phyloP scores from a whole-genome alignment of 768 basidiomycete species.

The Pulveroboletus sp. region DNA sequence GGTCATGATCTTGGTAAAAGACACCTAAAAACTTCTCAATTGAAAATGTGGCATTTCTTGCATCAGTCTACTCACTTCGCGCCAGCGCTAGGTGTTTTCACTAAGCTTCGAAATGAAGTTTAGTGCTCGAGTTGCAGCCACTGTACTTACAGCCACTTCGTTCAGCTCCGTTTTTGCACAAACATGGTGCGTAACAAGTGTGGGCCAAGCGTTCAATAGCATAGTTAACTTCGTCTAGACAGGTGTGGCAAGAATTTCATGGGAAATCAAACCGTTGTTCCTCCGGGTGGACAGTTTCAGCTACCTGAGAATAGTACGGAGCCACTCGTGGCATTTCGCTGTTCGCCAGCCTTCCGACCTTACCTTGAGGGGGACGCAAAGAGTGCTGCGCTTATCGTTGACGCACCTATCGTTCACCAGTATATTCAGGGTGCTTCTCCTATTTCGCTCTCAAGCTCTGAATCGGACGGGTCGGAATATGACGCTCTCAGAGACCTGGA shows the following conservation, averaged over 20 bases:
- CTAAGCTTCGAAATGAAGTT: conserved; percentile 14
- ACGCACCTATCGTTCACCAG: conserved; percentile 34
- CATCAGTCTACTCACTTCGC: background rate
- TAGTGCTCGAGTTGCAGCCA: background rate
- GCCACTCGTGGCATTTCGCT: conserved; percentile 43
- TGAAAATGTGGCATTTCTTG: too few relatives aligned
- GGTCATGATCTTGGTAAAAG: too few relatives aligned
- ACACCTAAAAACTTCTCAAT: background rate
- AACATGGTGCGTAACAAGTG: conserved; percentile 21
- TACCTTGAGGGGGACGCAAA: conserved; percentile 41
- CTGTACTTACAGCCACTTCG: conserved; percentile 9
- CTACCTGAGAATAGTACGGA: conserved; percentile 29
- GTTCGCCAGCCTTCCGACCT: conserved; percentile 43
- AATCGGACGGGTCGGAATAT: background rate
- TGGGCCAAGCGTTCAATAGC: too few relatives aligned
- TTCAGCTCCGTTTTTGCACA: conserved; percentile 17
- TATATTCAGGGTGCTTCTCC: conserved; percentile 33
- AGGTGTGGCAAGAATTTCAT: conserved; percentile 54
- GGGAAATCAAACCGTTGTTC: conserved; percentile 35
- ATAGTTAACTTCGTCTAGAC: background rate
- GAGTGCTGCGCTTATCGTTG: conserved; percentile 30
- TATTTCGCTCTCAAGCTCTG: conserved; percentile 19
- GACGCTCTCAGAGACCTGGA: conserved; percentile 9
- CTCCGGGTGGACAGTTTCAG: conserved; percentile 44
- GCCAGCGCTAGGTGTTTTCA: background rate